Conservation (phyloP, 2,329 filamentous ascomycete genomes). For the Raffaelea albimanens region DNA sequence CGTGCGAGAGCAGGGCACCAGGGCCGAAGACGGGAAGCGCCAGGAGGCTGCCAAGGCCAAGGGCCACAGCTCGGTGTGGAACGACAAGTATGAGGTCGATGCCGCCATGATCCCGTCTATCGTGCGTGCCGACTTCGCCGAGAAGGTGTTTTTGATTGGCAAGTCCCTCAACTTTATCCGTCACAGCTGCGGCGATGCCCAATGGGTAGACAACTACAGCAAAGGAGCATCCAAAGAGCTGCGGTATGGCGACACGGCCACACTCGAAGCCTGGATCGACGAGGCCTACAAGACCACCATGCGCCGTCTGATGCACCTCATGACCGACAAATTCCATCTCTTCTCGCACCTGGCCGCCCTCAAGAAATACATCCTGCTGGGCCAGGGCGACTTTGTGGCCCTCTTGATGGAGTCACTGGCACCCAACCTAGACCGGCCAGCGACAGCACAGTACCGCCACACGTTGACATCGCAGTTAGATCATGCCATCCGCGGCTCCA, state of each 20-base stretch:
- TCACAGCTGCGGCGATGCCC: slow-evolving; percentile 85
- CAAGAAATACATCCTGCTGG: slow-evolving; percentile 89
- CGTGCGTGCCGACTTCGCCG: slow-evolving; percentile 85
- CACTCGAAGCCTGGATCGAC: slow-evolving; percentile 85
- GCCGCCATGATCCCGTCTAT: slow-evolving; percentile 85
- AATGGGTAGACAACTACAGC: slow-evolving; percentile 93
- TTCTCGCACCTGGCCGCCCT: slow-evolving; percentile 87
- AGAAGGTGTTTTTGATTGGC: slow-evolving; percentile 93
- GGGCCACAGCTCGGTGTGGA: slow-evolving; percentile 86
- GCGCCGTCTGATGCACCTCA: slow-evolving; percentile 84
- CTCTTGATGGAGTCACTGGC: slow-evolving; percentile 94
- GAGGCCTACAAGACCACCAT: slow-evolving; percentile 98
- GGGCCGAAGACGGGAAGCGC: slow-evolving; percentile 29
- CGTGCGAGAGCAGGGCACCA: slow-evolving; percentile 68
- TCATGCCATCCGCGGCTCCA: slow-evolving; percentile 92
- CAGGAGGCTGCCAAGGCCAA: slow-evolving; percentile 35
- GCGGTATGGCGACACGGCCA: slow-evolving; percentile 85
- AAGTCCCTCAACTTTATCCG: slow-evolving; percentile 98
- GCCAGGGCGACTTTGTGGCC: slow-evolving; percentile 94
- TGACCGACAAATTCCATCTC: slow-evolving; percentile 90
- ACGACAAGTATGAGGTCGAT: slow-evolving; percentile 88
- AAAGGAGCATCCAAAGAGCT: slow-evolving; percentile 88
- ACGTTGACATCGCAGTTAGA: slow-evolving; percentile 96
- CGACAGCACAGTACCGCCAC: slow-evolving; percentile 94
- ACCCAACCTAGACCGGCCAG: slow-evolving; percentile 84